These are phyloP conservation scores for Kwoniella sp. DNA, from an alignment of 768 basidiomycete species.

Conservation along the genomic window DNA sequence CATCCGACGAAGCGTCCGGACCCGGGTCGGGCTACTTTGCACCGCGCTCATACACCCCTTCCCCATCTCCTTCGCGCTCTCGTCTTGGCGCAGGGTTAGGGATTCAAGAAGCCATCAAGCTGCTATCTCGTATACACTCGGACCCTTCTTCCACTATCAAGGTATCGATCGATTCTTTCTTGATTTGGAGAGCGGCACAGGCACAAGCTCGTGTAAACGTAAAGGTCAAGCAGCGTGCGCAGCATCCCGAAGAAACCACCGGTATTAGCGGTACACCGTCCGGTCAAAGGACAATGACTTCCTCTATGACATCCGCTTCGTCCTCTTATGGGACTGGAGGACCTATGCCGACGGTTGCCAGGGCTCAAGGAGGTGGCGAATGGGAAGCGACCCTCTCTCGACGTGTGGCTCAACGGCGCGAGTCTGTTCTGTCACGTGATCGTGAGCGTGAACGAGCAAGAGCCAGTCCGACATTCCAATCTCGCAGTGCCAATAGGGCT, in stretches of 20 bases:
- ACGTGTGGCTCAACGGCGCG: slow-evolving; percentile 40
- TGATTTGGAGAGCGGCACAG: slow-evolving; percentile 9
- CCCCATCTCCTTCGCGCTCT: slow-evolving; percentile 6
- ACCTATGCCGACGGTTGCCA: slow-evolving; percentile 43
- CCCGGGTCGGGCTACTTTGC: slow-evolving; percentile 16
- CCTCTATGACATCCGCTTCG: slow-evolving; percentile 22
- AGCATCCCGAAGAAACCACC: not conserved
- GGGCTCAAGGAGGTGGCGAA: slow-evolving; percentile 45
- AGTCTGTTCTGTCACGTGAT: slow-evolving; percentile 10
- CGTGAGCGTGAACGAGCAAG: slow-evolving; percentile 2
- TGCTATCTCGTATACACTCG: not conserved
- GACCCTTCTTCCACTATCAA: not conserved
- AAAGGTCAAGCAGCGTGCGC: not conserved
- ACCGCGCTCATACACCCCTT: slow-evolving; percentile 9
- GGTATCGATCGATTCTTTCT: slow-evolving; percentile 13
- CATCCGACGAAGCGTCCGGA: slow-evolving; percentile 3
- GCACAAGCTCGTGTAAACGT: too few relatives aligned
- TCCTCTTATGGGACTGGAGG: slow-evolving; percentile 10
- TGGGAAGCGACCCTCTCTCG: slow-evolving; percentile 48
- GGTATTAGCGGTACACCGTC: not conserved
- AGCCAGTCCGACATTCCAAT: not conserved
- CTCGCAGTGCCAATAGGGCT: not conserved
- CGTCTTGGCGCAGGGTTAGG: not conserved
- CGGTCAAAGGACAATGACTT: slow-evolving; percentile 10
- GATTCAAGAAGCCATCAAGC: not conserved